These are phyloP conservation scores for Medicago arabica DNA, from an alignment of 306 rosid species.

Conservation along the genomic window DNA sequence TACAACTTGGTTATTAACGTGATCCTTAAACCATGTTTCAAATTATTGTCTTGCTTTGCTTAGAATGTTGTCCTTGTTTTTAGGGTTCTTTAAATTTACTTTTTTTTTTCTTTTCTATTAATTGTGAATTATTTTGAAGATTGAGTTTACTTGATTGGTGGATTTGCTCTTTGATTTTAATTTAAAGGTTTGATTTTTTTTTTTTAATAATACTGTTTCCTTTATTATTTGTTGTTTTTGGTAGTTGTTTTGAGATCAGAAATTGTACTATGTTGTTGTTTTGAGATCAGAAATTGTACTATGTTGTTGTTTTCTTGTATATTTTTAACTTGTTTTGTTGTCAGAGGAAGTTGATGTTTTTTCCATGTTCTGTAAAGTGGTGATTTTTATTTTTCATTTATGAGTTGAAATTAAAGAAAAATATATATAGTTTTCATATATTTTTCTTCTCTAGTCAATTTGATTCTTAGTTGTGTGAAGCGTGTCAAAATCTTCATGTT, in stretches of 20 bases:
- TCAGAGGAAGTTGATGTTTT: not conserved
- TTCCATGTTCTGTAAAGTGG: not conserved
- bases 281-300: not conserved
- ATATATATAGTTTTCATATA: not conserved
- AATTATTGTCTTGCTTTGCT: slow-evolving; percentile 16
- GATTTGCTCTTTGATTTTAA: slow-evolving; percentile 24
- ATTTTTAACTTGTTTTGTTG: slow-evolving; percentile 3
- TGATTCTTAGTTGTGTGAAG: slow-evolving; percentile 14
- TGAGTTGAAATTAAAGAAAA: not conserved
- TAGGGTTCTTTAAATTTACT: slow-evolving; percentile 31
- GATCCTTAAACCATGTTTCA: slow-evolving; percentile 27
- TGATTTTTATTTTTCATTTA: not conserved
- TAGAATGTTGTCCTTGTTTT: slow-evolving; percentile 12
- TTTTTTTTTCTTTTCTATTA: not conserved
- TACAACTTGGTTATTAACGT: slow-evolving; percentile 20
- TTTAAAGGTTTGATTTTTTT: not conserved
- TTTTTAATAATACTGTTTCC: not conserved
- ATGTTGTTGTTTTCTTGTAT: slow-evolving; percentile 9
- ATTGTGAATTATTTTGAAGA: not conserved
- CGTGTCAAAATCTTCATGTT: not conserved
- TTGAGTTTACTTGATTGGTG: not conserved
- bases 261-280: not conserved
- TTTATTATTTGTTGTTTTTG: slow-evolving; percentile 11
- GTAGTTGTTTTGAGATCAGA: not conserved
- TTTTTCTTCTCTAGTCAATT: slow-evolving; percentile 12